Conservation (phyloP, 345 rosid genomes). For the Eucalyptus shirleyi region DNA sequence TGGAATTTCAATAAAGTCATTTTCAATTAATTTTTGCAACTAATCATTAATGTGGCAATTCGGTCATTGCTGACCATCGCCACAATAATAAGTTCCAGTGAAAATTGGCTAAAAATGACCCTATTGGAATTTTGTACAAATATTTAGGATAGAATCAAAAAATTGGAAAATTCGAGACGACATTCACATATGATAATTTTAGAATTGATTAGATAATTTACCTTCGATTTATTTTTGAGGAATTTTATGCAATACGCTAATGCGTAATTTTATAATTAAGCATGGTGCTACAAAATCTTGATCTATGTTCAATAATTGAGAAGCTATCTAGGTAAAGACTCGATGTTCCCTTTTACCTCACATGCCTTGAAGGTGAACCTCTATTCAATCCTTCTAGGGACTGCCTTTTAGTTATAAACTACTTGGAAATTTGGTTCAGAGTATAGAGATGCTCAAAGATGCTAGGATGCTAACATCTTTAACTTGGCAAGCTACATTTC, state of each 20-base stretch:
- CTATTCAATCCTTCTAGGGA: too few species aligned
- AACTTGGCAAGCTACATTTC: too few species aligned
- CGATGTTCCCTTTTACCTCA: background rate
- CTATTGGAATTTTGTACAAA: background rate
- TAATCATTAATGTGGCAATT: background rate
- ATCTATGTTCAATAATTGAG: background rate
- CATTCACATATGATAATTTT: background rate
- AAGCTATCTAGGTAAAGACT: background rate
- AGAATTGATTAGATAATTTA: background rate
- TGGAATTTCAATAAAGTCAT: background rate
- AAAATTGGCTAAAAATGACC: background rate
- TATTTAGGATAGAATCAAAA: background rate
- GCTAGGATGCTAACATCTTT: too few species aligned
- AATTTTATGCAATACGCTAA: background rate
- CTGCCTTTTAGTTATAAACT: too few species aligned
- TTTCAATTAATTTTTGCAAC: fast-evolving
- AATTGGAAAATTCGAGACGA: background rate
- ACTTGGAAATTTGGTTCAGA: too few species aligned
- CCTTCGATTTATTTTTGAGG: background rate
- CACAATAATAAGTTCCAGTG: fast-evolving
- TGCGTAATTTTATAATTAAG: background rate
- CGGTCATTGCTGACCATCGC: fast-evolving
- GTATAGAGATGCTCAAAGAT: too few species aligned
- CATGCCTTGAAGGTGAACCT: background rate
- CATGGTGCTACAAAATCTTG: background rate